Base-by-base conservation (phyloP, 352 stramenopile species). In the Phytophthora citrophthora region DNA sequence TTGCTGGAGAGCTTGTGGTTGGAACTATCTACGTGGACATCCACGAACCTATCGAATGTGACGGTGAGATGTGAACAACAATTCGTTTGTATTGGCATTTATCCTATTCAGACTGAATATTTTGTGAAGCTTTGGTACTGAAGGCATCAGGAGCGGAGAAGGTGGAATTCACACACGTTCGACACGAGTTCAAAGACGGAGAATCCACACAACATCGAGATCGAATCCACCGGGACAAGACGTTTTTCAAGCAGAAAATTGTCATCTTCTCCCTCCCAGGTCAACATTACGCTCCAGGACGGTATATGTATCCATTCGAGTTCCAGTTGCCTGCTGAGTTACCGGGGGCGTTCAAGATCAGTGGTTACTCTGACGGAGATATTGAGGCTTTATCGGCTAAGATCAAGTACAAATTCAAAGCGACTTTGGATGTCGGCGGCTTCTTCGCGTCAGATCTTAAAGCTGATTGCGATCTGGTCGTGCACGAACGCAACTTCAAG, bases 361-460 rank as follows among this genome's bases (percentile, higher is more conserved):
- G 76, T 2, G 70, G 55, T n/a, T 87, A 87, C 72, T 74, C 68
- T 31, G 66, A 73, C 12, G 74, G 29, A 34, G 29, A 34, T 10
- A 34, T 34, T 34, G 29, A 34, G 12, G 29, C 29, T 11, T 34
- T 34, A 10, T 13, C 29, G 29, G 29, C 29, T 11, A 34, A 79
- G 41, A 91, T 90, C 79, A 81, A 89, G 70, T 91, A 91, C 75
- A 89, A 86, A 49, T 79, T 90, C 72, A 89, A 90, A 56, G 81
- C 74, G 3, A 88, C 83, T n/a, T 69, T 90, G 79, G 29, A 87
- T 27, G 79, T 91, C 27, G 63, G 62, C 46, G 83, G 80, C 0
- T 81, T 80, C 54, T 83, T 88, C 27, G 60, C 81, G 15, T 84
- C 72, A 8, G 83, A 91, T 50, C 76, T 91, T 61, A 90, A 88